These are phyloP conservation scores for Fusarium equiseti DNA, from an alignment of 2,329 filamentous ascomycete genomes.

Conservation along the genomic window DNA sequence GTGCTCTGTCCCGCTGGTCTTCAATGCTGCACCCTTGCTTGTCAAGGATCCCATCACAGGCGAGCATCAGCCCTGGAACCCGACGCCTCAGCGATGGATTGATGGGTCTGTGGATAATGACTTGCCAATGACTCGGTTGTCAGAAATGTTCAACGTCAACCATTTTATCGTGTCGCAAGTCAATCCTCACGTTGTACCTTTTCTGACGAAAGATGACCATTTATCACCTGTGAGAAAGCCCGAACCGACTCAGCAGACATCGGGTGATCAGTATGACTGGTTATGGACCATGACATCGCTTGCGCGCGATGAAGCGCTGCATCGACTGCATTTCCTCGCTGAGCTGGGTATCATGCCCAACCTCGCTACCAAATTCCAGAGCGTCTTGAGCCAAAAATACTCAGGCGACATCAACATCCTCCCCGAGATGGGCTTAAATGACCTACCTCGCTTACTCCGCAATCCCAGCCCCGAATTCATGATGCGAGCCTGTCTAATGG, in stretches of 20 bases:
- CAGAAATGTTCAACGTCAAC: constrained; percentile 98
- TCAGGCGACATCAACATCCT: constrained; percentile 96
- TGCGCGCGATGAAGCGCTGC: constrained; percentile 82
- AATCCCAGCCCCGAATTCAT: constrained; percentile 93
- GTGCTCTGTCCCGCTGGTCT: constrained; percentile 90
- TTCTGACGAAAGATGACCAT: constrained; percentile 80
- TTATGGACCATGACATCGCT: constrained; percentile 76
- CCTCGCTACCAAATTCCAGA: constrained; percentile 79
- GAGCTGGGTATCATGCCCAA: constrained; percentile 86
- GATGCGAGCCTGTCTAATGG: constrained; percentile 78
- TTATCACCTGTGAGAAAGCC: constrained; percentile 54
- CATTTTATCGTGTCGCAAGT: constrained; percentile 98
- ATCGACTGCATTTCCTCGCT: constrained; percentile 82
- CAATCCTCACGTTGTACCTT: constrained; percentile 92
- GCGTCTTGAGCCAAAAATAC: constrained; percentile 89
- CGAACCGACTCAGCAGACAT: constrained; percentile 44
- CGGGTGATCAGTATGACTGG: constrained; percentile 65
- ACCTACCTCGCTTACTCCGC: constrained; percentile 80
- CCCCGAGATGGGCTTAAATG: constrained; percentile 79
- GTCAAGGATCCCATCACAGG: constrained; percentile 88
- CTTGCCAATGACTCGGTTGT: constrained; percentile 87
- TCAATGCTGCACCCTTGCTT: constrained; percentile 80
- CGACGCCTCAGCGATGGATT: constrained; percentile 86
- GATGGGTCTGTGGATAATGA: constrained; percentile 97
- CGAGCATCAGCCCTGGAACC: constrained; percentile 84